Percentiles rank a stretch among this genome's conserved stretches.
These are phyloP conservation scores for Paramarasmius palmivorus DNA, from an alignment of 1,284 basidiomycete genomes.

Conservation along the genomic window DNA sequence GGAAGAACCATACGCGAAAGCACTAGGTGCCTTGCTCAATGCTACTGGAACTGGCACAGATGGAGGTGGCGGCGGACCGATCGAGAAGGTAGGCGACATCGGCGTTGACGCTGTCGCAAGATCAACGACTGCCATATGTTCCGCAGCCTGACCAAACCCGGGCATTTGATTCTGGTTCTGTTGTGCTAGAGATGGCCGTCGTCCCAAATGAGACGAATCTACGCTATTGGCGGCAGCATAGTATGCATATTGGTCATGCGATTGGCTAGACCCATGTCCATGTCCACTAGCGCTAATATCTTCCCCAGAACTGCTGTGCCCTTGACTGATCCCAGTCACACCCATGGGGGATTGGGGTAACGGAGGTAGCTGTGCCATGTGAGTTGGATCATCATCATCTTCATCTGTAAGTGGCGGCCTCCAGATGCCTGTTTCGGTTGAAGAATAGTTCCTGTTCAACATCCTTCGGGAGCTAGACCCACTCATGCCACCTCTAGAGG, in stretches of 20 bases:
- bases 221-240: neutral
- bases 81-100: neutral
- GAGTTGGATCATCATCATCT: constrained; percentile 1
- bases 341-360: neutral
- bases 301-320: neutral
- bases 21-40: neutral
- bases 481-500: neutral
- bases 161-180: constrained; percentile 7
- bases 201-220: neutral
- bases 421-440: constrained; percentile 3
- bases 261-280: constrained; percentile 5
- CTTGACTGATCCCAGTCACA: neutral
- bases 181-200: neutral
- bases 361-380: neutral
- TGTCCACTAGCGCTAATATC: constrained; percentile 7
- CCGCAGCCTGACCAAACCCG: constrained; percentile 12
- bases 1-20: neutral
- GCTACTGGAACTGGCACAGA: neutral
- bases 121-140: neutral
- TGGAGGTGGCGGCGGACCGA: neutral
- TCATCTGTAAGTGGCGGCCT: constrained; percentile 11
- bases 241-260: neutral
- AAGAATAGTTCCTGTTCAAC: constrained; percentile 5
- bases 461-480: constrained; percentile 4
- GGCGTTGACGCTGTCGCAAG: neutral